phyloP scores from a whole-genome alignment of 164 flowering plant species.

The Cinnamomum micranthum region DNA sequence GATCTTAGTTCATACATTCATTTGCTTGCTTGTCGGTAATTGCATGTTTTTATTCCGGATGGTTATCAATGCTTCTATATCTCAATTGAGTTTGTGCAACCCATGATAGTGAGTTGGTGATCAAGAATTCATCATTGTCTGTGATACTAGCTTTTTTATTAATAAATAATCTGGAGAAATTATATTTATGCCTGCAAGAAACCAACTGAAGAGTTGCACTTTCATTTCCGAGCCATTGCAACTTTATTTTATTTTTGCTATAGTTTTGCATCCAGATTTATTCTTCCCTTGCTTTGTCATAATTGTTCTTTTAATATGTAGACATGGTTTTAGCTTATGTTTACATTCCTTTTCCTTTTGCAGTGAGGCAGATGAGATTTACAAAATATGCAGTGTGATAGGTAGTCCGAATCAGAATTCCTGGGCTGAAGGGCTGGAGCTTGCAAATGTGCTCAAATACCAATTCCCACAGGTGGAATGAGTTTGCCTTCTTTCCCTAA shows the following conservation, averaged over 20 bases:
- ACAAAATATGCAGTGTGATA: constrained; percentile 84
- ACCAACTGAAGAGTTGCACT: not conserved
- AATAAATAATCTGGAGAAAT: too few species aligned
- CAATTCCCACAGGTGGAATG: constrained; percentile 60
- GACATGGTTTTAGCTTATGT: not conserved
- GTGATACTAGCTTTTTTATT: too few species aligned
- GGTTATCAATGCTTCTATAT: not conserved
- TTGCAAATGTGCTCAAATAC: constrained; percentile 61
- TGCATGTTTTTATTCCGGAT: too few species aligned
- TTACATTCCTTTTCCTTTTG: not conserved
- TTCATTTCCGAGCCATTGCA: not conserved
- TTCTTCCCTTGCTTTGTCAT: not conserved
- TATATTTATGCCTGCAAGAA: not conserved
- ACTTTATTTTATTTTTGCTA: not conserved
- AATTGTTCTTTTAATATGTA: too few species aligned
- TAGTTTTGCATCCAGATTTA: not conserved
- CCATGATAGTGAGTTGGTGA: not conserved
- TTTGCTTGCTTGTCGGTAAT: too few species aligned
- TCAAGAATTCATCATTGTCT: not conserved
- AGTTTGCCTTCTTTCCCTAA: not conserved
- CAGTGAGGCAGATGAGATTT: constrained; percentile 64
- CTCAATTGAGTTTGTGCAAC: not conserved
- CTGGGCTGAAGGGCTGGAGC: constrained; percentile 69
- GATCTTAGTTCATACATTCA: not conserved
- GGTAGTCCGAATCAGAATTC: constrained; percentile 66